Evolutionary conservation across 2,329 filamentous ascomycete genomes (phyloP).

Genomic region (Fusarium sp.): DNA sequence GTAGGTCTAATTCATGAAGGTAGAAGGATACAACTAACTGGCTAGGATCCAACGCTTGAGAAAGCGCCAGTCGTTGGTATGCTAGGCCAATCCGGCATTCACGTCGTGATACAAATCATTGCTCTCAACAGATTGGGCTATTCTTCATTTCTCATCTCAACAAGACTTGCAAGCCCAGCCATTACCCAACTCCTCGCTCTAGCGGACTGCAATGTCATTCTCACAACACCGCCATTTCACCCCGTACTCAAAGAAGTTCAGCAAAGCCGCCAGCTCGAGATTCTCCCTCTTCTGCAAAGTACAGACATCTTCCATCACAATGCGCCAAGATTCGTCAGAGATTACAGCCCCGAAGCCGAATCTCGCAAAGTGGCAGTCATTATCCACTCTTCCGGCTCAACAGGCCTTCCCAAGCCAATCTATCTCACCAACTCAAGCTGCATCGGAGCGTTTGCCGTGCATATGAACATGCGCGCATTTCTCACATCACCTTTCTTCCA

Average conservation of each 20-base stretch:
- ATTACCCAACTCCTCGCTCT: constrained; percentile 27
- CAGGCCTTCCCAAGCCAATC: constrained; percentile 71
- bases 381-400: constrained; percentile 59
- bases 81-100: constrained; percentile 29
- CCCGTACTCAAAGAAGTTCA: constrained; percentile 25
- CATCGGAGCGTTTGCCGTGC: constrained; percentile 56
- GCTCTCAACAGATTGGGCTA: constrained; percentile 36
- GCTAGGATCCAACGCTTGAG: constrained; percentile 17
- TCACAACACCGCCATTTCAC: constrained; percentile 32
- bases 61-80: constrained; percentile 36
- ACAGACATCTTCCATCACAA: constrained; percentile 8
- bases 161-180: constrained; percentile 29
- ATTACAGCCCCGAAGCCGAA: constrained; percentile 25
- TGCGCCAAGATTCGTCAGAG: constrained; percentile 26
- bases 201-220: constrained; percentile 16
- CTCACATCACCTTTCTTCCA: constrained; percentile 68
- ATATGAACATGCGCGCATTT: constrained; percentile 57
- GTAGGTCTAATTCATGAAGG: neutral
- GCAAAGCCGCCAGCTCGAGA: constrained; percentile 5
- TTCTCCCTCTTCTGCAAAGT: constrained; percentile 19
- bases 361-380: constrained; percentile 31
- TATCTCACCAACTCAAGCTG: constrained; percentile 63
- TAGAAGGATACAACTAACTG: neutral
- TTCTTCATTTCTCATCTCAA: constrained; percentile 35
- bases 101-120: constrained; percentile 33